These are phyloP conservation scores for Globisporangium solare DNA, from an alignment of 352 stramenopile species.

Conservation along the genomic window DNA sequence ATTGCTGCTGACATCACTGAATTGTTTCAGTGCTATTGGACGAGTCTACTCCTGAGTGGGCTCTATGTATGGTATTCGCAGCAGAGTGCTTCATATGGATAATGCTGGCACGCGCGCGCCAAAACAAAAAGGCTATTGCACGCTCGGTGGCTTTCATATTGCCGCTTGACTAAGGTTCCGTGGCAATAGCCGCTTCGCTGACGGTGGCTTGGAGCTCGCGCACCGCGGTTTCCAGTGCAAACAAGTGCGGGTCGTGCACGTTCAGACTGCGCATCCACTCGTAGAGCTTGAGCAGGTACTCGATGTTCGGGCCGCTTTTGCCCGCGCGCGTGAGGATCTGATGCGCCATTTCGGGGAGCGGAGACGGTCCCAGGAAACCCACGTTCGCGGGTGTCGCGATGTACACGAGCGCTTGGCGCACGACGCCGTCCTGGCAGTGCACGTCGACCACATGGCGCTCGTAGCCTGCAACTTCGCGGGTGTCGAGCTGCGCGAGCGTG, in stretches of 20 bases:
- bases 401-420: constrained; percentile 75
- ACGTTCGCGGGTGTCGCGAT: constrained; percentile 80
- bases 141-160: no score
- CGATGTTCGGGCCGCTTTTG: constrained; percentile 73
- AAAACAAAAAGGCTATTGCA: no score
- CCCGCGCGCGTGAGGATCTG: constrained; percentile 70
- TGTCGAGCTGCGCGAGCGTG: constrained; percentile 78
- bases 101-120: no score
- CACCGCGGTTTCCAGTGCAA: constrained; percentile 62
- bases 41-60: no score
- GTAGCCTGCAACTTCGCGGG: constrained; percentile 77
- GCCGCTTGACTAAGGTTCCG: no score
- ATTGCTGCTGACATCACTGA: no score
- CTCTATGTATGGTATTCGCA: no score
- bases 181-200: no score
- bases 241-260: constrained; percentile 70
- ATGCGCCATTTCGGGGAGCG: constrained; percentile 70
- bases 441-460: constrained; percentile 74
- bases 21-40: no score
- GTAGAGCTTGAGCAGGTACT: constrained; percentile 82
- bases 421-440: constrained; percentile 59
- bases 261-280: constrained; percentile 73
- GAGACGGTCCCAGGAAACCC: constrained; percentile 73
- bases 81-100: no score
- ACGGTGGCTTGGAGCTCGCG: constrained; percentile 29